Percentiles rank a stretch among this genome's conserved stretches.
Conservation (phyloP, 345 rosid genomes). For the Eucalyptus dawsonii region DNA sequence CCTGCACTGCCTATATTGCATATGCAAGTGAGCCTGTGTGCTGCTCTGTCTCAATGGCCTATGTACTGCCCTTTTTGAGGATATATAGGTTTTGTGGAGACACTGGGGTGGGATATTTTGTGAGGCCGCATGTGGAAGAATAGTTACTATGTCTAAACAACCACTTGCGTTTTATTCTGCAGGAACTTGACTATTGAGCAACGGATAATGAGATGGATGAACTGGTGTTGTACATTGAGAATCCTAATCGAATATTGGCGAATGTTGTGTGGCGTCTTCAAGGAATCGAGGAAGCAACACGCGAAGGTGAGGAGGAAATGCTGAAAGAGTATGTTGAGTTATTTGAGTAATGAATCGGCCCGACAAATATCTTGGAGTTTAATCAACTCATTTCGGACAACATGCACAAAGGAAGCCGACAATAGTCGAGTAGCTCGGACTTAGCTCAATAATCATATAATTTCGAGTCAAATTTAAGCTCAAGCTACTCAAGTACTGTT, state of each 20-base stretch:
- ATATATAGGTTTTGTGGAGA: background rate
- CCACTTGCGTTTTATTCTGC: rapidly evolving
- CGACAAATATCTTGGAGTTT: background rate
- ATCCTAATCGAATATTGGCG: background rate
- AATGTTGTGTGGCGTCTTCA: background rate
- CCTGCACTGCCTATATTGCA: background rate
- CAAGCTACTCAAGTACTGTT: background rate
- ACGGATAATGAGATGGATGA: background rate
- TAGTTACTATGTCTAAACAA: no score
- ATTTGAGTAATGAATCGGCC: background rate
- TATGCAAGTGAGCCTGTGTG: background rate
- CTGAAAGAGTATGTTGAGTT: background rate
- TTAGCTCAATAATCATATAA: background rate
- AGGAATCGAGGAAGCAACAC: background rate
- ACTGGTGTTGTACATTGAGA: background rate
- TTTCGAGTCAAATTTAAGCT: background rate
- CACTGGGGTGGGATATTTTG: background rate
- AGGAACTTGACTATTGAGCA: background rate
- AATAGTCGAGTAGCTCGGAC: background rate
- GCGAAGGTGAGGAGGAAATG: background rate
- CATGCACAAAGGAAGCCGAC: background rate
- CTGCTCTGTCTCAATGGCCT: background rate
- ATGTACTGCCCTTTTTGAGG: background rate
- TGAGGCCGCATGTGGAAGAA: background rate
- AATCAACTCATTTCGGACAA: background rate